Evolutionary conservation across 306 rosid species (phyloP), one percentile per base, ranked within the genome.

Genomic region (Luffa aegyptiaca): DNA sequence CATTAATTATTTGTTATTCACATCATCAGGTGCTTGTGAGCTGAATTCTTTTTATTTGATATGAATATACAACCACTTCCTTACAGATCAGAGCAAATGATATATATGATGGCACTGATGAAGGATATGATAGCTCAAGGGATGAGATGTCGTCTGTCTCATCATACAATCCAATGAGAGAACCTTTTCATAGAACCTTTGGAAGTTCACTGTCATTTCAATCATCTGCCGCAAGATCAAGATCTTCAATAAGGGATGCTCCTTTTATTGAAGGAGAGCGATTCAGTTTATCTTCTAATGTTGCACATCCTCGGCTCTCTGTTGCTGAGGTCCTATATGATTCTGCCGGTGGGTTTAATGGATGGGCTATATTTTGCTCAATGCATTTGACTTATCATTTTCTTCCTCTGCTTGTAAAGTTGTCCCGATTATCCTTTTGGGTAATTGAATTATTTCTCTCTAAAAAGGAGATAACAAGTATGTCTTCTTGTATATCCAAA

Each of bases 121-220:
- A 96, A 76, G 99, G 88, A 64, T 91, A 96, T 85, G 98, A 93
- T 71, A 93, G 99, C 91, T 89, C 98, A 45, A 93, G 88, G 82
- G 99, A 96, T 84, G 99, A 96, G 81, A 81, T 89, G 76, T 93
- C 97, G 33, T 96, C 99, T 33, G 96, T 96, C 82, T 93, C 99
- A n/a, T 96, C 99, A 8, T 96, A 86, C 90, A 96, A 86, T 61
- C 96, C 94, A 45, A 79, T 81, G 84, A 95, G 84, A 88, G 97
- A 89, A 75, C 84, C 83, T 76, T 37, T 92, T 53, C 82, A 85
- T 80, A 91, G 89, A 91, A 86, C 90, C 82, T 89, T 91, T 77
- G 98, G 91, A 82, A 93, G 98, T 88, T 91, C 94, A 20, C 72
- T 88, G 2, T 96, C 99, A 68, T 84, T 96, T 85, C 96, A 86